Conservation (phyloP, 2,329 filamentous ascomycete species). For the Aspergillus chevalieri region DNA sequence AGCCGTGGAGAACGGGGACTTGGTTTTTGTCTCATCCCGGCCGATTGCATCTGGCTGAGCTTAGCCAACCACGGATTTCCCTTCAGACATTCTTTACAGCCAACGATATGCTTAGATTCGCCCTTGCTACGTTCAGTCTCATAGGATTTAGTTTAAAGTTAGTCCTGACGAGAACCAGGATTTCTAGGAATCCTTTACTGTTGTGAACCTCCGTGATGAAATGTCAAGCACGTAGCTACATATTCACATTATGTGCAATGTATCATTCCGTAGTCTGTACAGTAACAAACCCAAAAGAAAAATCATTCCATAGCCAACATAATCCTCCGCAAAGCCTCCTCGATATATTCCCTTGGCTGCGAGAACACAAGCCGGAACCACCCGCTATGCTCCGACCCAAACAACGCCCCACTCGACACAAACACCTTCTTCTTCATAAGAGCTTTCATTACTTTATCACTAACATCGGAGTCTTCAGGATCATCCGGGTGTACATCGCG, state of each 20-base stretch:
- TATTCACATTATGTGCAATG: not conserved
- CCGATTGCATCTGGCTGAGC: no score
- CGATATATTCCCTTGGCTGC: conserved; percentile 24
- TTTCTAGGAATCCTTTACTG: no score
- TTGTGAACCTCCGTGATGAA: no score
- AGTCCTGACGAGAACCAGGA: no score
- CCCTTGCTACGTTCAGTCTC: no score
- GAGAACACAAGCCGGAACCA: conserved; percentile 42
- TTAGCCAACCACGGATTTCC: no score
- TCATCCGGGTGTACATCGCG: conserved; percentile 14
- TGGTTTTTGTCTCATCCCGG: no score
- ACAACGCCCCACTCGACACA: conserved; percentile 28
- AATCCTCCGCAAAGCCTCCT: conserved; percentile 28
- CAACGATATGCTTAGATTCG: no score
- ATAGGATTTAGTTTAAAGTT: no score
- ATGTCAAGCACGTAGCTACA: no score
- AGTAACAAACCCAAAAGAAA: not conserved
- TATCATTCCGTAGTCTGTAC: not conserved
- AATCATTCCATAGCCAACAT: conserved; percentile 11
- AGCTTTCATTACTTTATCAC: conserved; percentile 26
- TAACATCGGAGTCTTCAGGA: conserved; percentile 8
- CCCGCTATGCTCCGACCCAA: conserved; percentile 34
- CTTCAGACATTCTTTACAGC: no score
- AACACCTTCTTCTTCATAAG: conserved; percentile 34
- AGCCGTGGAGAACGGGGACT: not conserved